Evolutionary conservation across 2,329 filamentous ascomycete species (phyloP).

Genomic region (Curvularia eragrostidis): DNA sequence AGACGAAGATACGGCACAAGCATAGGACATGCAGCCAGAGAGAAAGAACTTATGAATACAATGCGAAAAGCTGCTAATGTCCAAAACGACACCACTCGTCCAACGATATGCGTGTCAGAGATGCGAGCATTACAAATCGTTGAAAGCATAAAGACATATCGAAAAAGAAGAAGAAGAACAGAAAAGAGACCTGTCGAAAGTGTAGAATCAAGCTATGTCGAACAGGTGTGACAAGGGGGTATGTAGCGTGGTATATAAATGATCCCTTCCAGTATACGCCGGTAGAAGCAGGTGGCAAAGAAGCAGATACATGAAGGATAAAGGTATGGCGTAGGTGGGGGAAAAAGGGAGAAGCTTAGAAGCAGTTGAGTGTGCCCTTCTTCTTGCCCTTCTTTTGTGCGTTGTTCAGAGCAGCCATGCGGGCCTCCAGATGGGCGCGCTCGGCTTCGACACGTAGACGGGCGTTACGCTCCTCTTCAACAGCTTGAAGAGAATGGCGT

Average conservation of each 20-base stretch:
- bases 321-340: conserved; percentile 16
- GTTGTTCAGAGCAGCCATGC: conserved; percentile 76
- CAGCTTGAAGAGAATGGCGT: conserved; percentile 77
- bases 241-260: conserved; percentile 37
- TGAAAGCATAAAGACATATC: conserved; percentile 34
- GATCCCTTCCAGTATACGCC: conserved; percentile 33
- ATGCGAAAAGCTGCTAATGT: conserved; percentile 9
- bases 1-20: too few relatives aligned
- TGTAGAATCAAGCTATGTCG: conserved; percentile 4
- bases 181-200: conserved; percentile 17
- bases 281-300: conserved; percentile 29
- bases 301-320: conserved; percentile 28
- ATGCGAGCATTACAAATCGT: conserved; percentile 31
- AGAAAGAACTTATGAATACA: neutral
- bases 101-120: conserved; percentile 19
- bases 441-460: conserved; percentile 89
- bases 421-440: conserved; percentile 85
- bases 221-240: conserved; percentile 30
- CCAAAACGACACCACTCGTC: conserved; percentile 16
- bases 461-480: conserved; percentile 96
- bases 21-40: neutral
- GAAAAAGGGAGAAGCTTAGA: conserved; percentile 61
- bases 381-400: conserved; percentile 94
- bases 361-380: conserved; percentile 95
- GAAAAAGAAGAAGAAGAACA: conserved; percentile 1